Conservation (phyloP, 2,329 filamentous ascomycete genomes). For the Fusarium nanum region DNA sequence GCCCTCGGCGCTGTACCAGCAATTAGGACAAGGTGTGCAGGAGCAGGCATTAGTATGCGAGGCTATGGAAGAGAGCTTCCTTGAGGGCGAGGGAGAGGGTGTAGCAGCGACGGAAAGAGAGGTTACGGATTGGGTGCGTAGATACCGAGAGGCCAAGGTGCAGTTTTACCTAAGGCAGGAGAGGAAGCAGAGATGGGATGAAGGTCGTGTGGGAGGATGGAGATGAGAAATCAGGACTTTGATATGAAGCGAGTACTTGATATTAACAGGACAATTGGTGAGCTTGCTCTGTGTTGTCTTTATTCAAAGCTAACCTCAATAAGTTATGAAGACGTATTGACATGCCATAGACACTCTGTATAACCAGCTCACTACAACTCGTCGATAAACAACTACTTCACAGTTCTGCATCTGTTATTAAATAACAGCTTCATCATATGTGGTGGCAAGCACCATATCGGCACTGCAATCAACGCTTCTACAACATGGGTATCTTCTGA, state of each 20-base stretch:
- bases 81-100: conserved; percentile 67
- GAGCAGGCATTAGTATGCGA: conserved; percentile 86
- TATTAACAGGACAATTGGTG: neutral
- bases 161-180: conserved; percentile 84
- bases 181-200: conserved; percentile 93
- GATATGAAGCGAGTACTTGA: neutral
- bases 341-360: neutral
- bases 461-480: conserved; percentile 24
- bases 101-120: conserved; percentile 78
- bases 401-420: neutral
- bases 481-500: conserved; percentile 34
- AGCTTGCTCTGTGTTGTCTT: neutral
- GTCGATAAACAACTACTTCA: neutral
- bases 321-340: conserved; percentile 3
- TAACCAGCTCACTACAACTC: neutral
- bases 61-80: conserved; percentile 91
- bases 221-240: conserved; percentile 59
- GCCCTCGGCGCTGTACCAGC: conserved; percentile 86
- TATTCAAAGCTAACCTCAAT: neutral
- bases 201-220: conserved; percentile 95
- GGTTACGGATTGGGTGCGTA: conserved; percentile 83
- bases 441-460: neutral
- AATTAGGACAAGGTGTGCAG: conserved; percentile 77
- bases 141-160: conserved; percentile 83
- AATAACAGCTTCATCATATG: neutral